Evolutionary conservation across 1,284 basidiomycete genomes (phyloP).

Genomic region (Puccinia polysora): DNA sequence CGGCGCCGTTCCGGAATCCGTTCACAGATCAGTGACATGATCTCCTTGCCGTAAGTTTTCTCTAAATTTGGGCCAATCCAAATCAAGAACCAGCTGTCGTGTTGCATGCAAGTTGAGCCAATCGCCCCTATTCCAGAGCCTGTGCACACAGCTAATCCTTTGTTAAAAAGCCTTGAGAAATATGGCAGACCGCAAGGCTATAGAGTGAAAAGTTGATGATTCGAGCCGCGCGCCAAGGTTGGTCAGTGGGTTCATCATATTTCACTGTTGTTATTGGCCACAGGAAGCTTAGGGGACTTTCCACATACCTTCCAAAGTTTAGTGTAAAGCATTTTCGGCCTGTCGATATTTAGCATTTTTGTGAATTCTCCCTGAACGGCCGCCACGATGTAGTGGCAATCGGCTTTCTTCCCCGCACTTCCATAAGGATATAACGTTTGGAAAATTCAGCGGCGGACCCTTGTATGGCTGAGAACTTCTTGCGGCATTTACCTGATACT

Average conservation of each 20-base stretch:
- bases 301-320: constrained; percentile 68
- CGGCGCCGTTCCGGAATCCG: constrained; percentile 66
- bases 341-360: constrained; percentile 63
- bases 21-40: constrained; percentile 64
- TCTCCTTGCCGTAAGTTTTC: constrained; percentile 68
- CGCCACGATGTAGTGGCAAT: constrained; percentile 69
- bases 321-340: constrained; percentile 66
- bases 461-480: not conserved
- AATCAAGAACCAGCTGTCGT: constrained; percentile 65
- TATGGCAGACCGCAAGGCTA: constrained; percentile 74
- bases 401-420: constrained; percentile 65
- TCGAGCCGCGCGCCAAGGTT: constrained; percentile 72
- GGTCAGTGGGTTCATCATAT: constrained; percentile 66
- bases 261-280: constrained; percentile 72
- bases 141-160: constrained; percentile 70
- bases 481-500: not conserved
- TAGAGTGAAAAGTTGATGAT: constrained; percentile 62
- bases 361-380: constrained; percentile 69
- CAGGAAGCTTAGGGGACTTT: constrained; percentile 63
- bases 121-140: constrained; percentile 71
- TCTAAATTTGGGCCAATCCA: constrained; percentile 57
- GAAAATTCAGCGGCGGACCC: not conserved
- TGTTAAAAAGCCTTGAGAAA: too few relatives aligned
- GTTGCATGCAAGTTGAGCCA: constrained; percentile 69
- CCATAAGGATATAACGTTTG: constrained; percentile 2